phyloP scores from a whole-genome alignment of 257 asterid genomes.

The Penstemon barbatus region DNA sequence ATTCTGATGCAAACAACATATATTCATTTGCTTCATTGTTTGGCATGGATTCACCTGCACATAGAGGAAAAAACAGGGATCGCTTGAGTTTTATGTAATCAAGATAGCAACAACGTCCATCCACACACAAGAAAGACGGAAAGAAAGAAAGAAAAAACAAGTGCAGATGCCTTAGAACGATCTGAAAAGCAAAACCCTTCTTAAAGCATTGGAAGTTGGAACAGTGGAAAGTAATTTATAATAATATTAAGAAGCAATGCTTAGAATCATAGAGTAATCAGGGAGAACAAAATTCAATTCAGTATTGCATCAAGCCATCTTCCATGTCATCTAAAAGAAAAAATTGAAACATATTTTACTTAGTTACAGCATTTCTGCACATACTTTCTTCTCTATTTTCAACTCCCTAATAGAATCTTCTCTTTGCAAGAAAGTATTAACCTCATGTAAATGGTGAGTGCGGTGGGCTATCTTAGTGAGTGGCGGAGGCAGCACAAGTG shows the following conservation, averaged over 20 bases:
- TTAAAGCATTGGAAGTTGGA: neutral
- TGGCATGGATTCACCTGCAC: no score
- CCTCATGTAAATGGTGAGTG: no score
- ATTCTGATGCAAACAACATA: neutral
- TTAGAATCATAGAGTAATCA: neutral
- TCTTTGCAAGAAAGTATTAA: no score
- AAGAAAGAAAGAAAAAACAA: neutral
- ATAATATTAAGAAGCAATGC: neutral
- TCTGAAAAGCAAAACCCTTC: neutral
- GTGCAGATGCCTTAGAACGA: neutral
- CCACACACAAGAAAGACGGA: neutral
- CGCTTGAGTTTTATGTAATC: neutral
- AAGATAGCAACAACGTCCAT: conserved; percentile 4
- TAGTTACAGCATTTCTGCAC: no score
- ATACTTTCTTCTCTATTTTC: no score
- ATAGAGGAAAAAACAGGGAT: no score
- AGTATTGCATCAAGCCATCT: no score
- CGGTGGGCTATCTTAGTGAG: no score
- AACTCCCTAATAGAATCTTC: no score
- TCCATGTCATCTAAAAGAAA: no score
- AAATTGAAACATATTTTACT: no score
- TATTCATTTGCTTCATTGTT: neutral
- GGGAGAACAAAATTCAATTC: neutral
- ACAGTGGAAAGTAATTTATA: neutral
- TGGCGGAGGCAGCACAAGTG: no score